These are phyloP conservation scores for Xylariaceae sp. DNA, from an alignment of 2,329 filamentous ascomycete genomes.

Conservation along the genomic window DNA sequence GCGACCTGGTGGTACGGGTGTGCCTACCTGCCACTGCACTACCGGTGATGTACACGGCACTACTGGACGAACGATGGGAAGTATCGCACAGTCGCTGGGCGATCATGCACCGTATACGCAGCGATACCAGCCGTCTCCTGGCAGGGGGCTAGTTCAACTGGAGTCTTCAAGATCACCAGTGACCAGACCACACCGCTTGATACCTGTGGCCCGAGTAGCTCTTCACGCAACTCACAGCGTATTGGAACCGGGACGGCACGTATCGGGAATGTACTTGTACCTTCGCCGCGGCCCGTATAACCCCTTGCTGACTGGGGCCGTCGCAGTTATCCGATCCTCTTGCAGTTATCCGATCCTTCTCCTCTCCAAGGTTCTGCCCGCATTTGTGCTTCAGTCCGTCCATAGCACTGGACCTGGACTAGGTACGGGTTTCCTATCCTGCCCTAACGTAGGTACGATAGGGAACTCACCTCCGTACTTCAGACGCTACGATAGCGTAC, in stretches of 20 bases:
- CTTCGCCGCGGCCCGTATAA: neutral
- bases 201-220: slow-evolving; percentile 26
- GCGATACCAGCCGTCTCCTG: slow-evolving; percentile 16
- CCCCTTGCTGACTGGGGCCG: slow-evolving; percentile 11
- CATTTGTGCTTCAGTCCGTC: slow-evolving; percentile 6
- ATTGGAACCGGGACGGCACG: slow-evolving; percentile 20
- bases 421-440: slow-evolving; percentile 14
- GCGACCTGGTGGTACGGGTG: too few relatives aligned
- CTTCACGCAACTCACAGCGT: slow-evolving; percentile 6
- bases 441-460: too few relatives aligned
- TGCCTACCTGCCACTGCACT: too few relatives aligned
- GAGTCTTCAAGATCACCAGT: slow-evolving; percentile 17
- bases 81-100: too few relatives aligned
- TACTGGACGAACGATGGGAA: slow-evolving; percentile 23
- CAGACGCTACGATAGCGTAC: neutral
- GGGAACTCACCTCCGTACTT: neutral
- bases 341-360: neutral
- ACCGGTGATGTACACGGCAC: slow-evolving; percentile 1
- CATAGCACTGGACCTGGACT: neutral
- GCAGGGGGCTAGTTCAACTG: slow-evolving; percentile 12
- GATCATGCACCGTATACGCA: slow-evolving; percentile 29
- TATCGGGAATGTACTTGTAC: slow-evolving; percentile 15
- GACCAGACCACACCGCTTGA: slow-evolving; percentile 24
- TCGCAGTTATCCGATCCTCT: neutral
- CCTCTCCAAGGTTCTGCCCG: slow-evolving; percentile 14